These are phyloP conservation scores for Cordyceps cicadae DNA, from an alignment of 2,329 filamentous ascomycete genomes.

Conservation along the genomic window DNA sequence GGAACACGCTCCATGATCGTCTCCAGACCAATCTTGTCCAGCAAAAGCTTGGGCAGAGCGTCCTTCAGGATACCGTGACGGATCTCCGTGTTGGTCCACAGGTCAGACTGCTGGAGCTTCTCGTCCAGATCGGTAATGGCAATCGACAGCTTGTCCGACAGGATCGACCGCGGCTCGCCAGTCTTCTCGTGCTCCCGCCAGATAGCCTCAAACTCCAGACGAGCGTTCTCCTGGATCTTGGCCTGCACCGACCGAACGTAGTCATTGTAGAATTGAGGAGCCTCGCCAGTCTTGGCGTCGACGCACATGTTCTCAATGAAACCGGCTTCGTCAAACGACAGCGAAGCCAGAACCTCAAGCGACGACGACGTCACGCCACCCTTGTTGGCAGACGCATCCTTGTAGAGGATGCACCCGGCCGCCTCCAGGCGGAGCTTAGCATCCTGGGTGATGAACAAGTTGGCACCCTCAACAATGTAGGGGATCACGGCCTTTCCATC, in stretches of 20 bases:
- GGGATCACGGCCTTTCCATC: slow-evolving; percentile 81
- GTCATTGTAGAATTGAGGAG: slow-evolving; percentile 82
- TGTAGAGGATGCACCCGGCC: slow-evolving; percentile 92
- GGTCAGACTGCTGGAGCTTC: slow-evolving; percentile 84
- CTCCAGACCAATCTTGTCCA: slow-evolving; percentile 85
- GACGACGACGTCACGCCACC: slow-evolving; percentile 96
- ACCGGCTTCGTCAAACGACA: slow-evolving; percentile 84
- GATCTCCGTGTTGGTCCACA: slow-evolving; percentile 79
- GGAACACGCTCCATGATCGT: slow-evolving; percentile 82
- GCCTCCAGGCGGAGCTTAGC: slow-evolving; percentile 91
- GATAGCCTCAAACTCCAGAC: slow-evolving; percentile 94
- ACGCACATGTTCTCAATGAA: slow-evolving; percentile 96
- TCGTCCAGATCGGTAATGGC: slow-evolving; percentile 97
- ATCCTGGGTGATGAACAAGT: slow-evolving; percentile 97
- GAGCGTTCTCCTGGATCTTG: slow-evolving; percentile 84
- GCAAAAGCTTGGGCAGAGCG: slow-evolving; percentile 73
- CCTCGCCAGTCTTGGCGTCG: slow-evolving; percentile 54
- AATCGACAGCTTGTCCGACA: slow-evolving; percentile 82
- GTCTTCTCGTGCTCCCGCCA: slow-evolving; percentile 89
- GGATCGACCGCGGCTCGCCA: slow-evolving; percentile 68
- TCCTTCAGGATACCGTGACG: slow-evolving; percentile 71
- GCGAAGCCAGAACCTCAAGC: slow-evolving; percentile 85
- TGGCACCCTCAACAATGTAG: slow-evolving; percentile 96
- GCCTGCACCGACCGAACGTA: slow-evolving; percentile 90
- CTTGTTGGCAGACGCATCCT: slow-evolving; percentile 98